Base-by-base conservation (phyloP, 1,284 basidiomycete genomes). In the Ustilago nuda region DNA sequence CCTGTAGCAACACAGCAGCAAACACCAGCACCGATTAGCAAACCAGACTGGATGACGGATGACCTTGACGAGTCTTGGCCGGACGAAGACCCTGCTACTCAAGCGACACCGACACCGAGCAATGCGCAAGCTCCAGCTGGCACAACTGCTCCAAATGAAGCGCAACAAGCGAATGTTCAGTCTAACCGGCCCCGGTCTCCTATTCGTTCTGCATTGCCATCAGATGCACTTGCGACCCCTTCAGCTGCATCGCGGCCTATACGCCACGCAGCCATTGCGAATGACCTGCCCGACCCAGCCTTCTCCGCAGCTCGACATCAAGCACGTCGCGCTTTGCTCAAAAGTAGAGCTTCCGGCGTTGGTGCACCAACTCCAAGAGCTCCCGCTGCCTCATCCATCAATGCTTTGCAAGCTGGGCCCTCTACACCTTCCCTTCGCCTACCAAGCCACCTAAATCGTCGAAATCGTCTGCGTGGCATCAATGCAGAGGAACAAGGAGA, bases 61-160 rank as follows among this genome's bases (percentile, higher is more conserved):
- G 75, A 73, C 35, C 61, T 77, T n/a, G 75, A 77, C 54, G 75
- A 77, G 36, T 73, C 75, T 8, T 77, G 75, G 75, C 66, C 70
- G 19, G 71, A 77, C 9, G 60, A 72, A 3, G 61, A 64, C 8
- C 39, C 46, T 11, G 59, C 55, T 3, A 37, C 13, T 19, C 48
- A 51, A 4, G 11, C 61, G 3, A 39, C 62, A 46, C 53, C 59
- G 5, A 53, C 57, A 9, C 36, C 41, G 17, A 36, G 8, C 23
- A 61, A 57, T 7, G 27, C 15, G 6, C 17, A 13, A 19, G 50
- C 23, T 8, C 5, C 50, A 6, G 32, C 27, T 8, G 8, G 8
- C 23, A 56, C 13, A 9, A 17, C 1, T 9, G 41, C 43, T 8
- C n/a, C 43, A 39, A 15, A 45, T 32, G 33, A 45, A n/a, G 23